Percentiles rank a stretch among this genome's conserved stretches.
phyloP scores from a whole-genome alignment of 129 eudicot species.

The Erigeron canadensis region DNA sequence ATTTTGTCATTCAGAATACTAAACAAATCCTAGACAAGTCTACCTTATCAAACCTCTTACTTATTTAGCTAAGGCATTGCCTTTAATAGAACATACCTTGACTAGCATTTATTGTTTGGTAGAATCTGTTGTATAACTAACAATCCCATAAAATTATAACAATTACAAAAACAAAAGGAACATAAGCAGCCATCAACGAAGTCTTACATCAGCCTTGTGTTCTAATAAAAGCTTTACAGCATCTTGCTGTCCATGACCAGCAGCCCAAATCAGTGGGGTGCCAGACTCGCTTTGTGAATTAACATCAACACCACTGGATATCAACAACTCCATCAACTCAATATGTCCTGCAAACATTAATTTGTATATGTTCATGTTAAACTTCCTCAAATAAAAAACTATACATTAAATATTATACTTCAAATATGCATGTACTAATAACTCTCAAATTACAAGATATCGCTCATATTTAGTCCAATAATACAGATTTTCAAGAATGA shows the following conservation, averaged over 20 bases:
- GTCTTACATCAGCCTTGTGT: slow-evolving; percentile 83
- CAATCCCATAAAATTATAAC: neutral
- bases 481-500: neutral
- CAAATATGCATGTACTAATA: neutral
- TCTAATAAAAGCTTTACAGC: slow-evolving; percentile 71
- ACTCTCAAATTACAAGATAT: slow-evolving; percentile 12
- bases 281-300: slow-evolving; percentile 95
- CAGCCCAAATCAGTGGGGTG: slow-evolving; percentile 93
- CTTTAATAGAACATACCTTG: too few relatives aligned
- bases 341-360: slow-evolving; percentile 59
- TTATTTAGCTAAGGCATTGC: too few relatives aligned
- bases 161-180: neutral
- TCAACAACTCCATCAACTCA: slow-evolving; percentile 68
- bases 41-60: too few relatives aligned
- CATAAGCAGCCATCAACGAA: slow-evolving; percentile 7
- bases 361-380: neutral
- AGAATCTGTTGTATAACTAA: neutral
- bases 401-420: neutral
- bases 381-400: neutral
- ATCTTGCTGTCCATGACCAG: slow-evolving; percentile 85
- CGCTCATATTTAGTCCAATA: slow-evolving; percentile 10
- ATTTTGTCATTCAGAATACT: too few relatives aligned
- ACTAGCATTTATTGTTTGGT: neutral
- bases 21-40: too few relatives aligned
- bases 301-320: slow-evolving; percentile 57